These are phyloP conservation scores for Melastoma candidum DNA, from an alignment of 441 rosid species.

Conservation along the genomic window DNA sequence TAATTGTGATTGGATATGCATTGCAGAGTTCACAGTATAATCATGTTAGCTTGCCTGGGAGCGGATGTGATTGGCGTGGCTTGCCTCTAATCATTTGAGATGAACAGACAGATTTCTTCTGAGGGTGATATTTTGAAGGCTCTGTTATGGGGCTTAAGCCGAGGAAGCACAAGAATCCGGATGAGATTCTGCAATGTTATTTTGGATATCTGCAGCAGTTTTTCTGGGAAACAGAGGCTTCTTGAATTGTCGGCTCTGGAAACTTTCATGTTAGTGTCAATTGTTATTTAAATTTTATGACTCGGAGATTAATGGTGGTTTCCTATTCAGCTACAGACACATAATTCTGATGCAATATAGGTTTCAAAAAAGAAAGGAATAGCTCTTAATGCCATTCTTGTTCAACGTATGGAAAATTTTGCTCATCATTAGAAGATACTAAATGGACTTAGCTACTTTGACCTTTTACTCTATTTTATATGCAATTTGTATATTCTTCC, in stretches of 20 bases:
- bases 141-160: conserved; percentile 23
- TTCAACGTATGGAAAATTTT: too few species aligned
- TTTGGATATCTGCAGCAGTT: conserved; percentile 43
- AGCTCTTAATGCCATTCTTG: too few species aligned
- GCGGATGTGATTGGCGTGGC: conserved; percentile 36
- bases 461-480: not conserved
- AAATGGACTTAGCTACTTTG: not conserved
- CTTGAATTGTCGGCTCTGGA: conserved; percentile 33
- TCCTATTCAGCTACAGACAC: too few species aligned
- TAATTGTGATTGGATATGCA: not conserved
- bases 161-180: conserved; percentile 17
- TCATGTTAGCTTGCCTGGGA: conserved; percentile 15
- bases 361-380: too few species aligned
- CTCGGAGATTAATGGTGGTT: too few species aligned
- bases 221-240: conserved; percentile 28
- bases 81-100: conserved; percentile 29
- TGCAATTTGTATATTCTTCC: not conserved
- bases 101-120: conserved; percentile 29
- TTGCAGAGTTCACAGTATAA: conserved; percentile 20
- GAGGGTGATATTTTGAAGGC: conserved; percentile 31
- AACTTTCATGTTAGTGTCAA: conserved; percentile 33
- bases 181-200: conserved; percentile 36
- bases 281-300: not conserved
- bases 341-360: too few species aligned
- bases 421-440: too few species aligned